Conservation (phyloP, 2,329 filamentous ascomycete genomes). For the Alternaria ventricosa region DNA sequence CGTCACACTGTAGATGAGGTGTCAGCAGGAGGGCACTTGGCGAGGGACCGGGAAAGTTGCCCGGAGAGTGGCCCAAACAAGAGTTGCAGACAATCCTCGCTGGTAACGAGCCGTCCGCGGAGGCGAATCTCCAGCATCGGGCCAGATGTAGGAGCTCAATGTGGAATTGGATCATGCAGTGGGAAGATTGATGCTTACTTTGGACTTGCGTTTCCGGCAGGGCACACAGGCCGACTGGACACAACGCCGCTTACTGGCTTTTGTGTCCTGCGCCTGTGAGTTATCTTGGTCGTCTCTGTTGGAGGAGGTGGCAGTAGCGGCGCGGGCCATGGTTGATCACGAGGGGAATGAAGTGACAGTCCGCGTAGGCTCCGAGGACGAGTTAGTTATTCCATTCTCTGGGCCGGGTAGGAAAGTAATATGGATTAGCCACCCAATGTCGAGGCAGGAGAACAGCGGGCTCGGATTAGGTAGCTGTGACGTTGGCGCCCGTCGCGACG, state of each 20-base stretch:
- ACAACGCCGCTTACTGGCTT: conserved; percentile 43
- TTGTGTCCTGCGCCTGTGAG: conserved; percentile 25
- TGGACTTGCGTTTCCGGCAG: conserved; percentile 60
- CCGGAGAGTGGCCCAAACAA: conserved; percentile 1
- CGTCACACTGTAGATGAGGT: conserved; percentile 55
- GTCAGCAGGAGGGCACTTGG: conserved; percentile 18
- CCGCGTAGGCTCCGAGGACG: conserved; percentile 27
- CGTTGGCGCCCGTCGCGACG: conserved; percentile 16
- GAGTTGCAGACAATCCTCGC: not conserved
- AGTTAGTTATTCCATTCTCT: conserved; percentile 25
- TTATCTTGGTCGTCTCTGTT: conserved; percentile 29
- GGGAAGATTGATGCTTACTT: conserved; percentile 42
- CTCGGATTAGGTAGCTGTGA: conserved; percentile 14
- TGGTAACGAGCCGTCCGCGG: conserved; percentile 24
- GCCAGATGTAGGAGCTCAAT: not conserved
- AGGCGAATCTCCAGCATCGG: conserved; percentile 19
- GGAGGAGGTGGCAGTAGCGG: conserved; percentile 24
- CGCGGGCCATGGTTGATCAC: conserved; percentile 38
- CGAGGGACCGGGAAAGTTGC: not conserved
- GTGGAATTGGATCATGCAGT: not conserved
- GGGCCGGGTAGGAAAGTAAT: conserved; percentile 1
- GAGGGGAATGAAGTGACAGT: conserved; percentile 11
- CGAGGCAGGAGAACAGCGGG: conserved; percentile 1
- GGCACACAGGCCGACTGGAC: conserved; percentile 55
- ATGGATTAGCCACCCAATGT: conserved; percentile 16